Evolutionary conservation across 345 rosid genomes (phyloP).

Genomic region (Salix caprea): DNA sequence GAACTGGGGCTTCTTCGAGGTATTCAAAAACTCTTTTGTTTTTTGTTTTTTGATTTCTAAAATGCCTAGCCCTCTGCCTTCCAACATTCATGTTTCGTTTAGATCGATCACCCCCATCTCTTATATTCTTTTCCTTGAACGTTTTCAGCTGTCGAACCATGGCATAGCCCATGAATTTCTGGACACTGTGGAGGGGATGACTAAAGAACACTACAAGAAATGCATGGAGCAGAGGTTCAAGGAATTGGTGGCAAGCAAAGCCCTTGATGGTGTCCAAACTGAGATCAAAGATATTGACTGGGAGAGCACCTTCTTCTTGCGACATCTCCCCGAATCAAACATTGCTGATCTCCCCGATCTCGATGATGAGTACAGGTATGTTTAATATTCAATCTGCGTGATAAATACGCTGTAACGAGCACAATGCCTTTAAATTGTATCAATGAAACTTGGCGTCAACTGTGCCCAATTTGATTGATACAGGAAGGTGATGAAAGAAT

Average conservation of each 20-base stretch:
- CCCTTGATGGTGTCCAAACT: constrained; percentile 47
- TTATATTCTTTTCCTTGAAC: neutral
- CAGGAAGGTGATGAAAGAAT: constrained; percentile 75
- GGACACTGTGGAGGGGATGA: constrained; percentile 70
- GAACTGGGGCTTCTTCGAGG: constrained; percentile 99
- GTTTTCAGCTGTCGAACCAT: constrained; percentile 61
- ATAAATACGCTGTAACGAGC: too few species aligned
- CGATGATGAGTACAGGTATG: constrained; percentile 64
- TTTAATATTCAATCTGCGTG: neutral
- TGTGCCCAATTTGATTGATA: neutral
- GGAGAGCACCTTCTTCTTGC: constrained; percentile 78
- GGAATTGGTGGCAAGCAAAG: constrained; percentile 61
- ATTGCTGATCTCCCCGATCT: constrained; percentile 71
- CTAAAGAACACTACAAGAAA: constrained; percentile 77
- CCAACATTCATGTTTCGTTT: neutral
- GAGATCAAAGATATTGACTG: constrained; percentile 85
- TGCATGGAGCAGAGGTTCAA: constrained; percentile 83
- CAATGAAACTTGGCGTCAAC: neutral
- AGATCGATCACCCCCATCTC: neutral
- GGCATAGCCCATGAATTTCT: constrained; percentile 60
- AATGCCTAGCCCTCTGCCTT: neutral
- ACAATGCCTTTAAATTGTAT: neutral
- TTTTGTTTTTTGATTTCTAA: neutral
- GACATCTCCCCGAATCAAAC: constrained; percentile 72
- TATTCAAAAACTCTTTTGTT: constrained; percentile 12